phyloP scores from a whole-genome alignment of 345 rosid genomes.

The Arabis alpina region DNA sequence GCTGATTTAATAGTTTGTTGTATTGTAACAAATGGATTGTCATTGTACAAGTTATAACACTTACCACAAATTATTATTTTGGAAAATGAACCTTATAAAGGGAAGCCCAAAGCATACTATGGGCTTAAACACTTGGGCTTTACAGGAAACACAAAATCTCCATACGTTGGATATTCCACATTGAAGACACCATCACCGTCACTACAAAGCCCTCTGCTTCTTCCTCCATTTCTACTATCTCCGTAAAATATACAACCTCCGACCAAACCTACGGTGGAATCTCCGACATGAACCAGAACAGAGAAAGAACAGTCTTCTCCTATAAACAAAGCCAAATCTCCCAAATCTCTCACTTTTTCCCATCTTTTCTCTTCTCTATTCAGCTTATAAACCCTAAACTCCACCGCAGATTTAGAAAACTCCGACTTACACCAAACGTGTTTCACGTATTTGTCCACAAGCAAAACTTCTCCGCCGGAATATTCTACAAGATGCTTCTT shows the following conservation, averaged over 20 bases:
- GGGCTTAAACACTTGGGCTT: constrained; percentile 32
- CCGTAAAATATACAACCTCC: constrained; percentile 35
- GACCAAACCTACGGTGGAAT: constrained; percentile 17
- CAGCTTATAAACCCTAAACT: constrained; percentile 43
- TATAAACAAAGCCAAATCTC: constrained; percentile 30
- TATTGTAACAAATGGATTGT: too few relatives aligned
- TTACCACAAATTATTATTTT: too few relatives aligned
- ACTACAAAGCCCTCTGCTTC: constrained; percentile 33
- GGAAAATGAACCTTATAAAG: background rate
- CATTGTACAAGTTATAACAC: too few relatives aligned
- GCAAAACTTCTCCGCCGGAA: constrained; percentile 32
- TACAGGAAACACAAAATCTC: constrained; percentile 8
- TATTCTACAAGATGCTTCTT: constrained; percentile 37
- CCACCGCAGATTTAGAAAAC: constrained; percentile 32
- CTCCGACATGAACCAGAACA: constrained; percentile 23
- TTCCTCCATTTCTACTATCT: constrained; percentile 37
- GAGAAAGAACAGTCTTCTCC: constrained; percentile 48
- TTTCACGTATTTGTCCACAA: constrained; percentile 40
- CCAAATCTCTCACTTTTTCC: constrained; percentile 33
- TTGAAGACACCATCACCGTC: constrained; percentile 35
- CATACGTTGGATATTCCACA: constrained; percentile 1
- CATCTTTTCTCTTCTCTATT: constrained; percentile 40
- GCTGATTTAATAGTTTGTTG: too few relatives aligned
- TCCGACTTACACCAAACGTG: constrained; percentile 23
- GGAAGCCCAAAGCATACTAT: background rate